Percentiles rank a stretch among this genome's conserved stretches.
phyloP scores from a whole-genome alignment of 2,329 filamentous ascomycete genomes.

The Alternaria sp. region DNA sequence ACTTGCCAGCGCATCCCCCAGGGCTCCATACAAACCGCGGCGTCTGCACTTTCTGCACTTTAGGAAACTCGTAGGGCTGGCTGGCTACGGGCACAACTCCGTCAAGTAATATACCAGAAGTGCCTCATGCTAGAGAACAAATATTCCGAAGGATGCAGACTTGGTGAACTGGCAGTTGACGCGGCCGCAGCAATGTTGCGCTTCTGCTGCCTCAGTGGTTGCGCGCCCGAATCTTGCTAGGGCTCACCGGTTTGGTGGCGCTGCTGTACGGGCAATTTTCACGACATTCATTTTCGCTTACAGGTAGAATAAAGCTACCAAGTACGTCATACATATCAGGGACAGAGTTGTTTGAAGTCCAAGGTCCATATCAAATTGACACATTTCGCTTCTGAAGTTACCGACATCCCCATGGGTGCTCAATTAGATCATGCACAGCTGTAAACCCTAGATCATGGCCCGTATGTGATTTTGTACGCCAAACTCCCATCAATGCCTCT shows the following conservation, averaged over 20 bases:
- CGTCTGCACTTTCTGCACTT: background rate
- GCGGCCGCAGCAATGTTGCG: background rate
- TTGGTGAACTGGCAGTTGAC: conserved; percentile 29
- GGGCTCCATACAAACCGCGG: conserved; percentile 15
- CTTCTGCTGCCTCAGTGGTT: conserved; percentile 5
- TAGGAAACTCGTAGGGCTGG: conserved; percentile 19
- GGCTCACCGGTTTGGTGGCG: conserved; percentile 15
- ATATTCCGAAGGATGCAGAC: background rate
- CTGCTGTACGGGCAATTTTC: background rate
- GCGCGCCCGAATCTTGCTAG: background rate
- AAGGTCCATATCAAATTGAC: background rate
- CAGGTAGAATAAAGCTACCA: background rate
- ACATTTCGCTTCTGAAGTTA: background rate
- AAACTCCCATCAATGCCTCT: conserved; percentile 15
- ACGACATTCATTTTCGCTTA: background rate
- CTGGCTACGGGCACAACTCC: conserved; percentile 4
- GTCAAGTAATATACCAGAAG: conserved; percentile 19
- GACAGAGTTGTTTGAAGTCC: background rate
- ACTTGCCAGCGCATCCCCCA: conserved; percentile 40
- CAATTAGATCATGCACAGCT: conserved; percentile 1
- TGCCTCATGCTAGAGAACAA: background rate
- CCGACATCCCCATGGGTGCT: background rate
- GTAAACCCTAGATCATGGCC: conserved; percentile 1
- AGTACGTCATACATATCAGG: background rate
- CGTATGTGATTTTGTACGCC: conserved; percentile 20